Base-by-base conservation (phyloP, 345 rosid genomes). In the Linum trigynum region DNA sequence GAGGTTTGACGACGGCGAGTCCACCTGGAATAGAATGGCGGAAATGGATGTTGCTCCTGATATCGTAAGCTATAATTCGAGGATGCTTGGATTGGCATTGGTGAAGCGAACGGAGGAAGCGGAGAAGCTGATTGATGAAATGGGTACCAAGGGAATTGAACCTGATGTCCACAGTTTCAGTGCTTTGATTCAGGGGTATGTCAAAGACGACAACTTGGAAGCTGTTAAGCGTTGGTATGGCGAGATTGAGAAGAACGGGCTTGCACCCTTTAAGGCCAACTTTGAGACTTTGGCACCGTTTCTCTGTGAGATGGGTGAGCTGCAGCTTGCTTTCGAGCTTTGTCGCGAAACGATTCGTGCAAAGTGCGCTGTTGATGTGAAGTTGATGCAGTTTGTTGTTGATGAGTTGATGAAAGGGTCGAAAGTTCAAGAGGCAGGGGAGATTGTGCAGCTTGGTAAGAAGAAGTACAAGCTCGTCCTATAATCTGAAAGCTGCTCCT, bases 161-260 rank as follows among this genome's bases (percentile, higher is more conserved):
- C 84, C 79, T 1, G 87, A 91, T 72, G 73, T 74, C 36, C 78
- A 81, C 55, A 80, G 86, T 41, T 79, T 75, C 63, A 83, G 81
- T 78, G 76, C 84, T 72, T 67, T 91, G 81, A 75, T 91, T 11
- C 77, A 67, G 8, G 91, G 83, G 15, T 84, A 58, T 70, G 76
- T 80, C 8, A 61, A 65, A 9, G 83, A 73, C 36, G 84, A 65
- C 4, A 74, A 85, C 32, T 56, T 83, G 57, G 79, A 78, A 42
- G 82, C 79, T 66, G 85, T 69, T 51, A 84, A 77, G 80, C 37
- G 37, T 51, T 88, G 95, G 87, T 84, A 76, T 74, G 50, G 10
- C 43, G 77, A 79, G 67, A 72, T 86, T 7, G 70, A 59, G 75
- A 76, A 77, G 67, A 74, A 66, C 8, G 75, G 63, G 57, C 62